Conservation (phyloP, 208 protist genomes). For the Acanthamoeba healyi region DNA sequence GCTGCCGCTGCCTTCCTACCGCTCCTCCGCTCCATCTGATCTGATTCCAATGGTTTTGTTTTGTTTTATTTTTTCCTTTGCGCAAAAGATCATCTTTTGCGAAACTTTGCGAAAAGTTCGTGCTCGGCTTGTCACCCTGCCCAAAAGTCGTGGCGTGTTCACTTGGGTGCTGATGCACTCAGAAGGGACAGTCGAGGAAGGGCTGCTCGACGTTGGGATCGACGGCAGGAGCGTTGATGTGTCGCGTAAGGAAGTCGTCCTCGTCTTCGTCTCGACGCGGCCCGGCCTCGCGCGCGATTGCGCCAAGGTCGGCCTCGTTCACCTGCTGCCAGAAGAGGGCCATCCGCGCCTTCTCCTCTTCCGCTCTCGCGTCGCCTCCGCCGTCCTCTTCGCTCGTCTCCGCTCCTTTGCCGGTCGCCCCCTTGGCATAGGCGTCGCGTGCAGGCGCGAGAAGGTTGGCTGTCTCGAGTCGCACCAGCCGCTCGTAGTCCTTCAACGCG, state of each 20-base stretch:
- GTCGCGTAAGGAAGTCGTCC: neutral
- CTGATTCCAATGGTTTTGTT: neutral
- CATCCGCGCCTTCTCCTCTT: neutral
- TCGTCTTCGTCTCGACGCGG: neutral
- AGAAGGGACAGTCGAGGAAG: constrained; percentile 7
- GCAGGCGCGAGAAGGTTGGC: neutral
- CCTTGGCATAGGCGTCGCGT: neutral
- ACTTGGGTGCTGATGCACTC: too few species aligned
- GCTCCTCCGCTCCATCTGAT: neutral
- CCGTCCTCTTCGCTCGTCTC: neutral
- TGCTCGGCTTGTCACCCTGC: too few species aligned
- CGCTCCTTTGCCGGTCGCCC: neutral
- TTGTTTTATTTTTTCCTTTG: neutral
- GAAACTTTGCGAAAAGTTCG: too few species aligned
- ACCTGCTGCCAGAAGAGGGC: neutral
- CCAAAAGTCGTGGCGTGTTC: too few species aligned
- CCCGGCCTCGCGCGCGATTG: neutral
- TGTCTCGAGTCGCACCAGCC: neutral
- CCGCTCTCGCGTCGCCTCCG: neutral
- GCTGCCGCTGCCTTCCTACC: neutral
- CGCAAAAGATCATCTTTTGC: too few species aligned
- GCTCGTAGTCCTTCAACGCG: constrained; percentile 6
- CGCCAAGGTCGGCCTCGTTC: neutral
- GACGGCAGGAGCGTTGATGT: neutral
- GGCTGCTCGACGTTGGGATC: neutral